These are phyloP conservation scores for Linum trigynum DNA, from an alignment of 345 rosid genomes.

Conservation along the genomic window DNA sequence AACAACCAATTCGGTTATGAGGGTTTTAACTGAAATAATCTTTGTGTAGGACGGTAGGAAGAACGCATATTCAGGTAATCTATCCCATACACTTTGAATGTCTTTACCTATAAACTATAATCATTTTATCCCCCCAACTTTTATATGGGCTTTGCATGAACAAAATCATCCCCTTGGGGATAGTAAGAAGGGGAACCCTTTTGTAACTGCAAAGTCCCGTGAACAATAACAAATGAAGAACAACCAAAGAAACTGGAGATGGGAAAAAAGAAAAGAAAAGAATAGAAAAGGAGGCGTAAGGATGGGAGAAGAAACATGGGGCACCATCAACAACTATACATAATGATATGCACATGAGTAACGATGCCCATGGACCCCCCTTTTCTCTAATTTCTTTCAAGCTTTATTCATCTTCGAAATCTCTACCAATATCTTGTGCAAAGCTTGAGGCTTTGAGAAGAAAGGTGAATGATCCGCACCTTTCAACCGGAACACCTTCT, in stretches of 20 bases:
- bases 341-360: background rate
- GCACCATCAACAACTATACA: background rate
- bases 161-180: background rate
- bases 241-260: background rate
- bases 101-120: background rate
- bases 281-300: background rate
- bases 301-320: background rate
- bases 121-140: background rate
- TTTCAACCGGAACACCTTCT: constrained; percentile 61
- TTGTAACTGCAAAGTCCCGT: background rate
- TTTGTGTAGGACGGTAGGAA: too few species aligned
- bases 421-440: constrained; percentile 79
- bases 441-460: constrained; percentile 98
- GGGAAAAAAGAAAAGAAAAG: background rate
- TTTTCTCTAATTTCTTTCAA: too few species aligned
- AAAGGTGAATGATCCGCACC: constrained; percentile 98
- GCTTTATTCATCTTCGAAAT: constrained; percentile 34
- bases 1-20: too few species aligned
- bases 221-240: background rate
- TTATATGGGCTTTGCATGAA: background rate
- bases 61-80: too few species aligned
- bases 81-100: background rate
- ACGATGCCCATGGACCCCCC: background rate
- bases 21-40: too few species aligned
- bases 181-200: background rate